Base-by-base conservation (phyloP, 2,329 filamentous ascomycete species). In the Malbranchea zuffiana region DNA sequence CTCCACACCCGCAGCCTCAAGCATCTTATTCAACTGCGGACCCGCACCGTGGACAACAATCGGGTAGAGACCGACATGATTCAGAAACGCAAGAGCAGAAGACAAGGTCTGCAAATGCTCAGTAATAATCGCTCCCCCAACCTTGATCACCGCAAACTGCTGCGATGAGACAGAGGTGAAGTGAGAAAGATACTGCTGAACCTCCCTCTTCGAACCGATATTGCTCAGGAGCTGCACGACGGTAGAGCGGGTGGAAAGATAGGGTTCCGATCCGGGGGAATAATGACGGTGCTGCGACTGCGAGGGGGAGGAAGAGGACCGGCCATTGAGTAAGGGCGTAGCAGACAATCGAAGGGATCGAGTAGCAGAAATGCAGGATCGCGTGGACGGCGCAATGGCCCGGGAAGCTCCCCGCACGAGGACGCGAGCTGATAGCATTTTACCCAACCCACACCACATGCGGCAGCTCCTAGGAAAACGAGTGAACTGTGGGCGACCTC, bases 71-170 rank as follows among this genome's bases (percentile, higher is more conserved):
- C 87, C 86, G 55, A 96, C 85, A 68, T 93, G 82, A 64, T 93
- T 88, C 33, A 96, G 75, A 64, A 96, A 92, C 18, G 85, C 81
- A 41, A 96, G 71, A 33, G 83, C 87, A 38, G 82, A 80, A 56
- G 85, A 93, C 39, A 98, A 75, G 53, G 87, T 86, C 59, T 94
- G 82, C 39, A 96, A 72, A 62, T 95, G 82, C 57, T 96, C 87
- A 43, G 85, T 93, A 53, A 98, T 74, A 53, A 96, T 95, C 45
- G 88, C 90, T 44, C 88, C 90, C 44, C 88, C 90, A 39, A 96
- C 88, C 69, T 98, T 98, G 64, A 98, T 93, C 32, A 98, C 88
- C 48, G 87, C 88, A 61, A 96, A 98, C 57, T 93, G 86, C 67
- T 96, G 87, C 23, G 86, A 93, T 29, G 86, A 90, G 44, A 95